phyloP scores from a whole-genome alignment of 805 yeast species.

The Ogataea pini region DNA sequence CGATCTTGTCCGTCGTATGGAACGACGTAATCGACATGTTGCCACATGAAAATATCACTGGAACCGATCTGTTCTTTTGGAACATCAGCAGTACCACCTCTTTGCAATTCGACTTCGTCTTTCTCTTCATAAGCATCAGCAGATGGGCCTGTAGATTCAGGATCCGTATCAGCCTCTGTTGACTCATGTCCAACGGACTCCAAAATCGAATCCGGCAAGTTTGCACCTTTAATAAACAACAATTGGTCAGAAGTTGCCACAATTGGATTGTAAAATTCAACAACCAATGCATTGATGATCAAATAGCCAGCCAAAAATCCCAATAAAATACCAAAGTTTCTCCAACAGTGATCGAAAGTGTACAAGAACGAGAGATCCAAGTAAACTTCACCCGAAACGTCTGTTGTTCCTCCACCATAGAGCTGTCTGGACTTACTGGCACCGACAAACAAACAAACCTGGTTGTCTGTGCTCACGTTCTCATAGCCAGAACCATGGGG shows the following conservation, averaged over 20 bases:
- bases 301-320: conserved; percentile 45
- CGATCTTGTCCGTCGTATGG: conserved; percentile 45
- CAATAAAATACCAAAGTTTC: conserved; percentile 64
- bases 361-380: conserved; percentile 49
- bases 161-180: conserved; percentile 24
- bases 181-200: conserved; percentile 32
- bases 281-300: conserved; percentile 28
- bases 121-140: conserved; percentile 14
- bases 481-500: conserved; percentile 61
- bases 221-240: conserved; percentile 31
- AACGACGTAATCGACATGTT: conserved; percentile 57
- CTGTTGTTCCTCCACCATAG: conserved; percentile 28
- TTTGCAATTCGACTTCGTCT: conserved; percentile 15
- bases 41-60: conserved; percentile 61
- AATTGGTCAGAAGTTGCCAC: conserved; percentile 37
- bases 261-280: conserved; percentile 35
- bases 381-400: conserved; percentile 56
- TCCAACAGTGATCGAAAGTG: conserved; percentile 66
- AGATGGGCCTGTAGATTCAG: conserved; percentile 25
- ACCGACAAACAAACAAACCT: conserved; percentile 56
- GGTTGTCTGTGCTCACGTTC: conserved; percentile 38
- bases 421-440: conserved; percentile 34
- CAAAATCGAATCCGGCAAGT: conserved; percentile 28
- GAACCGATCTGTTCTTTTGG: conserved; percentile 34
- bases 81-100: conserved; percentile 14